These are phyloP conservation scores for Casaregolazyma suthepensis DNA, from an alignment of 1,139 yeast genomes.

Conservation along the genomic window DNA sequence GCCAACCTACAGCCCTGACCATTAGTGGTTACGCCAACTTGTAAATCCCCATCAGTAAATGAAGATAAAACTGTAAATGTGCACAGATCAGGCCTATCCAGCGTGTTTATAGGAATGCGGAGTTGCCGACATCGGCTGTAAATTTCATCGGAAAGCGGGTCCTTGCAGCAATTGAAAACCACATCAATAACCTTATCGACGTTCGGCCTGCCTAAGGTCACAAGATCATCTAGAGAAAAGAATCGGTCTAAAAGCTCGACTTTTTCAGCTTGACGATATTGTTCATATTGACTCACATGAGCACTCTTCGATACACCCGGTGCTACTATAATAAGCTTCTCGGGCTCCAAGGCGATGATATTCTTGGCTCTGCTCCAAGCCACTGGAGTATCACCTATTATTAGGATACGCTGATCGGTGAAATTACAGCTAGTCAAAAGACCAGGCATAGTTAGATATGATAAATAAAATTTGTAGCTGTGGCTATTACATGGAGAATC, in stretches of 20 bases:
- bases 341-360: slow-evolving; percentile 52
- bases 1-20: slow-evolving; percentile 92
- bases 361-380: slow-evolving; percentile 46
- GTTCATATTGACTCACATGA: not conserved
- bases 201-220: slow-evolving; percentile 54
- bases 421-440: slow-evolving; percentile 49
- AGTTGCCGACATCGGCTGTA: slow-evolving; percentile 43
- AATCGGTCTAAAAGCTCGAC: not conserved
- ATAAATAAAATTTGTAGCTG: not conserved
- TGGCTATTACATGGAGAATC: not conserved
- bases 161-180: slow-evolving; percentile 39
- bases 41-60: slow-evolving; percentile 64
- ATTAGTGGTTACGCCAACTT: slow-evolving; percentile 75
- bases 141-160: slow-evolving; percentile 33
- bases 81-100: slow-evolving; percentile 66
- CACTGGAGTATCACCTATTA: slow-evolving; percentile 53
- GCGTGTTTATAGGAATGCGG: slow-evolving; percentile 77
- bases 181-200: slow-evolving; percentile 64
- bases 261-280: not conserved
- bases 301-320: slow-evolving; percentile 10
- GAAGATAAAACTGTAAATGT: slow-evolving; percentile 75
- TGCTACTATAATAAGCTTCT: slow-evolving; percentile 43
- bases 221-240: slow-evolving; percentile 26
- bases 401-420: slow-evolving; percentile 50
- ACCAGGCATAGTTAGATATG: slow-evolving; percentile 17